Evolutionary conservation across 352 stramenopile genomes (phyloP).

Genomic region (Ophiocytium majus): DNA sequence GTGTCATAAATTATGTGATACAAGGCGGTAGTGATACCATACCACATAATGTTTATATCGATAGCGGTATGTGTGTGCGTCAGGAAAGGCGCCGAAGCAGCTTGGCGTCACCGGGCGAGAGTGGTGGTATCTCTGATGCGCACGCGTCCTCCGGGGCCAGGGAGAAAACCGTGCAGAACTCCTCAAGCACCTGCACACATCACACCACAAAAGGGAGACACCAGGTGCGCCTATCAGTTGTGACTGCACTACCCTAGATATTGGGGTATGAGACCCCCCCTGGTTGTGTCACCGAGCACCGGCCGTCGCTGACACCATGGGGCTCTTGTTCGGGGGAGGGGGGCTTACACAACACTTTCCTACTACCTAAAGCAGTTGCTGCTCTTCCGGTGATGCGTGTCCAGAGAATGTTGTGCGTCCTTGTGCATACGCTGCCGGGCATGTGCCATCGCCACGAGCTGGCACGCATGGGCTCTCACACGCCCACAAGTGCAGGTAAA

Average conservation of each 20-base stretch:
- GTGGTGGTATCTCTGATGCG: neutral
- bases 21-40: too few species aligned
- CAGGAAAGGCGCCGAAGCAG: neutral
- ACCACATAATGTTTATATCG: too few species aligned
- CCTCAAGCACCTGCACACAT: neutral
- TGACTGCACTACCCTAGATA: neutral
- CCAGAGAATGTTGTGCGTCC: neutral
- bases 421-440: neutral
- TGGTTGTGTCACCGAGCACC: too few species aligned
- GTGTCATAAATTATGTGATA: too few species aligned
- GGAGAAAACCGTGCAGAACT: neutral
- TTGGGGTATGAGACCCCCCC: too few species aligned
- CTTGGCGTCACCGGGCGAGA: neutral
- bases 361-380: too few species aligned
- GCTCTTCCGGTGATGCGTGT: too few species aligned
- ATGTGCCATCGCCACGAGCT: neutral
- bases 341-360: too few species aligned
- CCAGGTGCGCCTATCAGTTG: neutral
- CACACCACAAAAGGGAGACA: neutral
- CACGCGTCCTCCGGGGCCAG: neutral
- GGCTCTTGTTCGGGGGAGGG: neutral
- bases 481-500: neutral
- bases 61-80: too few species aligned
- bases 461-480: too few species aligned
- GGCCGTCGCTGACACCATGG: too few species aligned